Evolutionary conservation across 768 basidiomycete species (phyloP), one percentile per base, ranked within the genome.

Genomic region (Lactarius indigo): DNA sequence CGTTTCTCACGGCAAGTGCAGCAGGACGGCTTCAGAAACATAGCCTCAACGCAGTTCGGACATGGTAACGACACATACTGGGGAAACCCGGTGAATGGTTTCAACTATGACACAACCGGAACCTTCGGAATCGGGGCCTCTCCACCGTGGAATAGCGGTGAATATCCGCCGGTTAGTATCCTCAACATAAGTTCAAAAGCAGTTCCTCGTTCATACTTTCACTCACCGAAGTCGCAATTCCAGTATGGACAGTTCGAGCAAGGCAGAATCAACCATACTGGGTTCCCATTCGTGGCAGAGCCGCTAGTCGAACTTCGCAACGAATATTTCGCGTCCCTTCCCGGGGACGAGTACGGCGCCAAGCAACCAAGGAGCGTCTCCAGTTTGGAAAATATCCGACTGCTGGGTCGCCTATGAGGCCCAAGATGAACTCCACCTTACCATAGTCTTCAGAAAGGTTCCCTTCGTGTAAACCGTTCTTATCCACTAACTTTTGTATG

Each of bases 381-480:
- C 52, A 2, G 12, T 47, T 28, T 65, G 64, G 64, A 17, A 17
- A 12, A 2, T 65, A 3, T 42, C 20, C 33, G 17, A 56, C 17
- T 35, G 52, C 23, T 52, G 52, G 52, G 54, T 65, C 5, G 12
- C 15, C 17, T 61, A 65, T 37, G 59, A n/a, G 17, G 33, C 2
- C 37, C 31, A 65, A 30, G 52, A 61, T 17, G 59, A 65, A 23
- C 30, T 65, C 33, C 59, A 65, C 8, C 7, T 65, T 0, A 65
- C 64, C 13, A 56, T 65, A 28, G 52, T 31, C 15, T 42, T 64
- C 64, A 64, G 15, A 54, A 64, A 30, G 58, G 26, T 31, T 18
- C 31, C 50, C n/a, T 54, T 5, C 26, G 3, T 13, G 37, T 64
- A 31, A 59, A 23, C 15, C 17, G 10, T 10, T 23, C n/a, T 5